Conservation (phyloP, 768 basidiomycete genomes). For the Vararia minispora region DNA sequence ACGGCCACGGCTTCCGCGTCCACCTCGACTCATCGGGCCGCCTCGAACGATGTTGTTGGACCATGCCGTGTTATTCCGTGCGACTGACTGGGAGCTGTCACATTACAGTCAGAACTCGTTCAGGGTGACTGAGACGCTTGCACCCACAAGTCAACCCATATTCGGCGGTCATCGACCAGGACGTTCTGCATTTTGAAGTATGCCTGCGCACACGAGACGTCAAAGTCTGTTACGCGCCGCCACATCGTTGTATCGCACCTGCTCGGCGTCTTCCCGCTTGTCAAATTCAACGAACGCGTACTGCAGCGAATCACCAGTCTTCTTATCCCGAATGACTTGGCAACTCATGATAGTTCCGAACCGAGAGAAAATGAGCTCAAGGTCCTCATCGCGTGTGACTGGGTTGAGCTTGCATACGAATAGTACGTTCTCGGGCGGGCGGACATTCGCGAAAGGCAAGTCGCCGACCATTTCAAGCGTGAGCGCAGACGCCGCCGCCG, state of each 20-base stretch:
- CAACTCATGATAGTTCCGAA: conserved; percentile 96
- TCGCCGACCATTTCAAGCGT: conserved; percentile 99
- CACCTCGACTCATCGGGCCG: conserved; percentile 25
- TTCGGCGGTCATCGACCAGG: conserved; percentile 90
- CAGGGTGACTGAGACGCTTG: not conserved
- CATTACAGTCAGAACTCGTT: conserved; percentile 13
- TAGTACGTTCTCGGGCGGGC: conserved; percentile 95
- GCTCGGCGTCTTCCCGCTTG: conserved; percentile 85
- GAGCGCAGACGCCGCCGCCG: conserved; percentile 85
- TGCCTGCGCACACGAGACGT: conserved; percentile 37
- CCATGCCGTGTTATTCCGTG: conserved; percentile 73
- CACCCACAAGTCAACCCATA: conserved; percentile 97
- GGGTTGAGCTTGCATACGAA: conserved; percentile 99
- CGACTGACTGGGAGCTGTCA: conserved; percentile 83
- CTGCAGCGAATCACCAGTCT: conserved; percentile 91
- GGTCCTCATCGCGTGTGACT: conserved; percentile 90
- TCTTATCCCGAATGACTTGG: conserved; percentile 94
- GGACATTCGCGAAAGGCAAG: conserved; percentile 93
- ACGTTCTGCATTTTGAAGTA: conserved; percentile 99
- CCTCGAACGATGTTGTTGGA: conserved; percentile 58
- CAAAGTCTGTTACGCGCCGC: not conserved
- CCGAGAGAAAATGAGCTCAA: conserved; percentile 94
- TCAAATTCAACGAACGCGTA: conserved; percentile 99
- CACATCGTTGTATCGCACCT: too few species aligned
- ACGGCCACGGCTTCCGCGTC: conserved; percentile 17